Evolutionary conservation across 306 rosid species (phyloP), one percentile per base, ranked within the genome.

Genomic region (Begonia masoniana): DNA sequence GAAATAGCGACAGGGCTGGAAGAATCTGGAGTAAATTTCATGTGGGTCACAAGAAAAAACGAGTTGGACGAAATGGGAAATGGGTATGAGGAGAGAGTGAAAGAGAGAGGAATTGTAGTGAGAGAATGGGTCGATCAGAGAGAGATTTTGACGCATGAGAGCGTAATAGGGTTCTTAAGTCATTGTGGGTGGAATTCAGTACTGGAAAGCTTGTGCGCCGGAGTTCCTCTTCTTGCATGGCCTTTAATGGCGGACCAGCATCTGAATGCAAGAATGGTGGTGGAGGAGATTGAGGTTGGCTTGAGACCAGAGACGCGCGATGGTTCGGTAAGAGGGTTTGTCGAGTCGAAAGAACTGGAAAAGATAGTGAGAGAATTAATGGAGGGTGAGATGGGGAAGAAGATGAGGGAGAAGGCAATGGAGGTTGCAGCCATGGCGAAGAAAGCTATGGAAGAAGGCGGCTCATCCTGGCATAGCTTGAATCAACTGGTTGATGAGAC

Each of bases 121-220:
- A 77, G 71, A 35, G 72, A 74, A 15, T 76, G 87, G 83, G 78
- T 74, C 17, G 72, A 74, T 3, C 83, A 80, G 42, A 59, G 54
- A 36, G 70, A 55, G 45, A 69, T 80, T n/a, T 45, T 80, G 14
- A 62, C 9, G 42, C 83, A 77, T 9, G 61, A 61, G n/a, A 57
- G 72, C 2, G 81, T 76, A 11, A 26, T 65, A 15, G 78, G 87
- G 13, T 80, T 80, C 58, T 7, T 80, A 13, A 76, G 87, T 5
- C 81, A 76, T 15, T 80, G 81, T 15, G 83, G 83, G 23, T 80
- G 83, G 83, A 80, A 80, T 55, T 71, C 83, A 6, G 78, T 57
- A 41, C 1, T 68, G 47, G 80, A 80, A 68, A 69, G 80, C 16
- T 47, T 80, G 12, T 76, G 74, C 42, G 73, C 69, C 0, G 80